Percentiles rank a stretch among this genome's conserved stretches.
phyloP scores from a whole-genome alignment of 192 early-diverging fungal species.

The Backusella westeae region DNA sequence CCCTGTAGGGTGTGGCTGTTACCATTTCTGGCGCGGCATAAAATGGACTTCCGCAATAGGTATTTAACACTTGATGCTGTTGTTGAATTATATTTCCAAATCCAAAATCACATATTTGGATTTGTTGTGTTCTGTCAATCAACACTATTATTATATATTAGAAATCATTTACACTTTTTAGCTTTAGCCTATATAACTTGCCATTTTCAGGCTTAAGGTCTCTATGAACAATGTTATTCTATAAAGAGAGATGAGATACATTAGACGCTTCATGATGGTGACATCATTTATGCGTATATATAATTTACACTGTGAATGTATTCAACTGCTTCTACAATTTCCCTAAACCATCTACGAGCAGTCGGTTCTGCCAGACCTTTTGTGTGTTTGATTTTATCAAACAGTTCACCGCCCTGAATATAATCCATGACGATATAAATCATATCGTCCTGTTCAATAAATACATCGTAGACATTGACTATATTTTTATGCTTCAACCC shows the following conservation, averaged over 20 bases:
- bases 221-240: conserved; percentile 55
- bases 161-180: no score
- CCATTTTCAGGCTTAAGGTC: conserved; percentile 89
- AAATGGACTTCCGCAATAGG: conserved; percentile 62
- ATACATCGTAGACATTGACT: conserved; percentile 51
- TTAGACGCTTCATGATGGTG: neutral
- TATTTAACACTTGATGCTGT: conserved; percentile 48
- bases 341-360: conserved; percentile 49
- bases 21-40: conserved; percentile 72
- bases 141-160: conserved; percentile 32
- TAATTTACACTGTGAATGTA: conserved; percentile 50
- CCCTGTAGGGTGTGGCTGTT: conserved; percentile 54
- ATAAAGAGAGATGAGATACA: neutral
- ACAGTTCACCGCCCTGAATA: conserved; percentile 54
- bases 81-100: conserved; percentile 49
- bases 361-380: conserved; percentile 42
- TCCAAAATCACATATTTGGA: conserved; percentile 95
- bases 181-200: neutral
- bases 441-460: conserved; percentile 44
- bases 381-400: conserved; percentile 54
- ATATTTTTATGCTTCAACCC: conserved; percentile 50
- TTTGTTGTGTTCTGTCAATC: conserved; percentile 44
- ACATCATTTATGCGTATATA: neutral
- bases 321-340: conserved; percentile 51
- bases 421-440: conserved; percentile 63